Conservation (phyloP, 257 asterid genomes). For the Coffea canephora region DNA sequence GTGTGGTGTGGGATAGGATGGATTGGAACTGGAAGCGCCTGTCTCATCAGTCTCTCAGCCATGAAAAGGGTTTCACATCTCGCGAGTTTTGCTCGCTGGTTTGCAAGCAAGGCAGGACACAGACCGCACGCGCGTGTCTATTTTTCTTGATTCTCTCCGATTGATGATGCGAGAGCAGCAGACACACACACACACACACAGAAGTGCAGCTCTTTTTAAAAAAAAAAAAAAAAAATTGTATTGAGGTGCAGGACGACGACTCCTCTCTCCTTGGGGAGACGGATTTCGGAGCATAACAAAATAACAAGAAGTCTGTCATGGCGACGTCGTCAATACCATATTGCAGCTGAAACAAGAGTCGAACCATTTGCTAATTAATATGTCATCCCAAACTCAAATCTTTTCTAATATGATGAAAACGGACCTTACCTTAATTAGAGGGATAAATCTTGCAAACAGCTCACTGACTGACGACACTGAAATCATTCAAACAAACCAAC, state of each 20-base stretch:
- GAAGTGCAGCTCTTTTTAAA: not conserved
- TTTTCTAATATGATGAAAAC: not conserved
- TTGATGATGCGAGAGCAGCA: not conserved
- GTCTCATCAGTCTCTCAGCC: constrained; percentile 5
- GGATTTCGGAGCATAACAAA: not conserved
- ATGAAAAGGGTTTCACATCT: constrained; percentile 17
- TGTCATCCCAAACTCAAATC: not conserved
- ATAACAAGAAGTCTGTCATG: not conserved
- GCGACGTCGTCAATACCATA: not conserved
- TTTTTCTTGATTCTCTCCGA: constrained; percentile 12
- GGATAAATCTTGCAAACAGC: constrained; percentile 12
- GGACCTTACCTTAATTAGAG: not conserved
- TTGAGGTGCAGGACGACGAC: no score
- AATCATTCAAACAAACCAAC: constrained; percentile 24
- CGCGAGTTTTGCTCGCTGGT: constrained; percentile 1
- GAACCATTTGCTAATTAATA: not conserved
- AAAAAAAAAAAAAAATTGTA: no score
- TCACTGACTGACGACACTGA: constrained; percentile 4
- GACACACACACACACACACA: no score
- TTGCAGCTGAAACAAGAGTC: not conserved
- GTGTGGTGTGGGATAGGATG: no score
- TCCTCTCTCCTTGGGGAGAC: not conserved
- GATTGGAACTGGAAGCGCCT: not conserved
- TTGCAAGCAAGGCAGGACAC: not conserved
- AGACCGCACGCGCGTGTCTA: constrained; percentile 17